Evolutionary conservation across 371 early-diverging fungal species (phyloP), one percentile per base, ranked within the genome.

Genomic region (Massospora cicadina): DNA sequence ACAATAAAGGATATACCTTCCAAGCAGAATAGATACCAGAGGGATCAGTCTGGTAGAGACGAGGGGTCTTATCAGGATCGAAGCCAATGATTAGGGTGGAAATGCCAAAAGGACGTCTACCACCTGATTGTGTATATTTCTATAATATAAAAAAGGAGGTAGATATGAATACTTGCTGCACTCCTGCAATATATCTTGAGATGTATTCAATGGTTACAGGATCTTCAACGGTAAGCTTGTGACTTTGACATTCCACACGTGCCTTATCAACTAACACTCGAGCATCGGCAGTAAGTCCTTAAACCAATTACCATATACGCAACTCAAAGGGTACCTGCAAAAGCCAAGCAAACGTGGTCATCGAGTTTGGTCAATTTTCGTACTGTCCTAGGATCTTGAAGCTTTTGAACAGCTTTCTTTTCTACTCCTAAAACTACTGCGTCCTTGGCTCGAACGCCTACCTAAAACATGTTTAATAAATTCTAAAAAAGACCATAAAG

Each of bases 91-190:
- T 81, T 56, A 99, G 80, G 56, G 95, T 92, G 60, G 95, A 92
- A 64, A 99, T 91, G 69, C 99, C 99, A 76, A 99, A 98, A 28
- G 99, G 99, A 72, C 99, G 88, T 24, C 94, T 90, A 75, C 98
- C 97, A 71, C 95, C 95, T 74, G 90, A 89, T 76, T 99, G 98
- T 43, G 99, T 99, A 80, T 97, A 98, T 88, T 91, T 91, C 90
- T 95, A 77, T 12, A 5, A 21, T 1, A 33, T 65, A 23, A 60
- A 29, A 13, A 63, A 30, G 26, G 26, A n/a, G 33, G 1, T 23
- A 23, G 23, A 21, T 33, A 33, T 58, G 55, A 33, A 43, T 72
- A 91, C 93, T 78, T 98, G 95, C 77, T 96, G 96, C 60, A 91
- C 85, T 62, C 94, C 85, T 65, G 97, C 93, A 76, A 99, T 92